A percentile compares a stretch with the other conserved stretches of the same genome.
These are phyloP conservation scores for Fusarium palustre DNA, from an alignment of 2,329 filamentous ascomycete species.

Conservation along the genomic window DNA sequence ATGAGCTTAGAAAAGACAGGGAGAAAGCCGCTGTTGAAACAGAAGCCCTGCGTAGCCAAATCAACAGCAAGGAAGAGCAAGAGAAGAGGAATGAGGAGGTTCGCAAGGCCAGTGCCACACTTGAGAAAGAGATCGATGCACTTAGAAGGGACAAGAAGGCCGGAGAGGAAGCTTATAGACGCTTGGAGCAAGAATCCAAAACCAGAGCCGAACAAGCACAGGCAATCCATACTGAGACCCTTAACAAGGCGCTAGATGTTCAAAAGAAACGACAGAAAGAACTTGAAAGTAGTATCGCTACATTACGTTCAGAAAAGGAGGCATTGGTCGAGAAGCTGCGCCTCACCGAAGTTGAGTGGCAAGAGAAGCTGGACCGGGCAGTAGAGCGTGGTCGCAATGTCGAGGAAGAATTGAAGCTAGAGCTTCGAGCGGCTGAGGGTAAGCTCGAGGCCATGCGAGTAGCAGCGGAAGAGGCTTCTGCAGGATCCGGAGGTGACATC, in stretches of 20 bases:
- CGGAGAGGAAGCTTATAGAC: constrained; percentile 73
- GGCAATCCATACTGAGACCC: constrained; percentile 72
- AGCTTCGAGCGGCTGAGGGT: constrained; percentile 81
- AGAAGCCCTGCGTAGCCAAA: constrained; percentile 59
- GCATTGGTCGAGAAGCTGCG: constrained; percentile 76
- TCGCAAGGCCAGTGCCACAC: constrained; percentile 65
- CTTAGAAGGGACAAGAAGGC: constrained; percentile 65
- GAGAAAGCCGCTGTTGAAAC: constrained; percentile 69
- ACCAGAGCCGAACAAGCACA: constrained; percentile 74
- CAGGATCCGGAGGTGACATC: constrained; percentile 82
- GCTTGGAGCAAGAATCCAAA: constrained; percentile 76
- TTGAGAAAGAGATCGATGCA: constrained; percentile 53
- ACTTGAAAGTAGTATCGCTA: constrained; percentile 68
- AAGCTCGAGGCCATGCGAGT: constrained; percentile 90
- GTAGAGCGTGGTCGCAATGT: constrained; percentile 74
- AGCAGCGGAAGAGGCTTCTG: constrained; percentile 89
- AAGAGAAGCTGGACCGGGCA: constrained; percentile 78
- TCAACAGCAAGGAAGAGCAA: constrained; percentile 62
- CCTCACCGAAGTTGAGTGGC: constrained; percentile 76
- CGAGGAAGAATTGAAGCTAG: constrained; percentile 84
- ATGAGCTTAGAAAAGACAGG: constrained; percentile 68
- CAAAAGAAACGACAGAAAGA: constrained; percentile 69
- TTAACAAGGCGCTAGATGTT: constrained; percentile 75
- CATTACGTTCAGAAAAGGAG: constrained; percentile 83
- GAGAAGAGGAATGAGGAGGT: constrained; percentile 66